These are phyloP conservation scores for Urostyla sp. DNA, from an alignment of 73 alveolate species.

Conservation along the genomic window DNA sequence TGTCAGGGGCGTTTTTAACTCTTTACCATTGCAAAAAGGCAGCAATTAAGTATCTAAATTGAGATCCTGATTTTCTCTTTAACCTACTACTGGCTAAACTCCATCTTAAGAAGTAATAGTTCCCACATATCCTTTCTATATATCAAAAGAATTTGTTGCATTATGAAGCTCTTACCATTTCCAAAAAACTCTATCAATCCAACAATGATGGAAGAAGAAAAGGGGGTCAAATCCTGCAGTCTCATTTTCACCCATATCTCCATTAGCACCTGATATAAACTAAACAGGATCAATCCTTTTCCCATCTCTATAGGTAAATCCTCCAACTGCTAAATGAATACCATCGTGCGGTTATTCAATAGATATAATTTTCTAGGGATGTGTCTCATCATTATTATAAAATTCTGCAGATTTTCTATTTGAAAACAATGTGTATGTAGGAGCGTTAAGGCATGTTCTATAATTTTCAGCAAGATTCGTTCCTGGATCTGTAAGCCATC, in stretches of 20 bases:
- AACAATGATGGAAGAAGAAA: conserved; percentile 33
- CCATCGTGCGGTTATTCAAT: conserved; percentile 12
- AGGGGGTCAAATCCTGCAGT: conserved; percentile 23
- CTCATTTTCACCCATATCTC: conserved; percentile 42
- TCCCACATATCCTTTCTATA: not conserved
- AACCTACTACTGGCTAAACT: not conserved
- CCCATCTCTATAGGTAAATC: not conserved
- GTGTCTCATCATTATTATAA: not conserved
- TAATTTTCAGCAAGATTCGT: not conserved
- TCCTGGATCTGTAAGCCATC: not conserved
- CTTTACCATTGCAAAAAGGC: not conserved
- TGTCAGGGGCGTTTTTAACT: not conserved
- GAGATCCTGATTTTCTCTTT: not conserved
- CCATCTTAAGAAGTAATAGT: not conserved
- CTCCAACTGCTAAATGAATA: conserved; percentile 41
- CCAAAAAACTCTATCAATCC: not conserved
- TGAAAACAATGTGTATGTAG: not conserved
- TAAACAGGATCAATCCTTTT: not conserved
- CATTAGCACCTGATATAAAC: conserved; percentile 17
- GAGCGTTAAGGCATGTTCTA: conserved; percentile 2
- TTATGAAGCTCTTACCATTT: conserved; percentile 10
- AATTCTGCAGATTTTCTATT: not conserved
- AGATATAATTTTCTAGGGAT: not conserved
- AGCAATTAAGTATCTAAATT: not conserved
- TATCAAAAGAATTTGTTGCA: not conserved